Conservation (phyloP, 2,329 filamentous ascomycete genomes). For the Sporothrix luriei region DNA sequence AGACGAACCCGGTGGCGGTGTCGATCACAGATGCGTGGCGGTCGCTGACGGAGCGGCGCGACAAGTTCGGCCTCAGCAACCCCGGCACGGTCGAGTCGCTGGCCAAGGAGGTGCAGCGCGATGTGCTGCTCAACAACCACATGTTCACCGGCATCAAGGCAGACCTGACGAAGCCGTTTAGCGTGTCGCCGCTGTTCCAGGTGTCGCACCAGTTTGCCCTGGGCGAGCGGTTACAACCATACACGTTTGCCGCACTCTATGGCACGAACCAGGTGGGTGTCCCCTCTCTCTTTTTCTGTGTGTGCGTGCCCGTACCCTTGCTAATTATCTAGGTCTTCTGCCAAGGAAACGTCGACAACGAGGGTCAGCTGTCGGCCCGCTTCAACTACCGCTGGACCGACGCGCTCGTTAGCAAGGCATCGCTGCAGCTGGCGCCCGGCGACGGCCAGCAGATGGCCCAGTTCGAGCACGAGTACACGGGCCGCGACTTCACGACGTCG, state of each 20-base stretch:
- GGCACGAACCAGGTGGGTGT: slow-evolving; percentile 81
- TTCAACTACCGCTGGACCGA: slow-evolving; percentile 88
- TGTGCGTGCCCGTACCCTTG: too few relatives aligned
- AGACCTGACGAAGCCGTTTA: slow-evolving; percentile 95
- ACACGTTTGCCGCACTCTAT: slow-evolving; percentile 91
- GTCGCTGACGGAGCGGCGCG: slow-evolving; percentile 82
- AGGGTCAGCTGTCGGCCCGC: slow-evolving; percentile 80
- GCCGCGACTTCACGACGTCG: slow-evolving; percentile 88
- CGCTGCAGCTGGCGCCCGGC: slow-evolving; percentile 79
- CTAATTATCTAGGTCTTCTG: slow-evolving; percentile 71
- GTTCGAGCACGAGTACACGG: slow-evolving; percentile 93
- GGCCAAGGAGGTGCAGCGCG: slow-evolving; percentile 88
- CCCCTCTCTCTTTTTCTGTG: background rate
- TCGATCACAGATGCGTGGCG: slow-evolving; percentile 75
- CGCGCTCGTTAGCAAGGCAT: slow-evolving; percentile 80
- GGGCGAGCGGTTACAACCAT: slow-evolving; percentile 90
- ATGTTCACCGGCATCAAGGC: slow-evolving; percentile 96
- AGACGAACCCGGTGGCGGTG: slow-evolving; percentile 71
- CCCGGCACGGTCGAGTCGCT: slow-evolving; percentile 87
- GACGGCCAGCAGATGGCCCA: slow-evolving; percentile 83
- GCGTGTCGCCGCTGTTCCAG: slow-evolving; percentile 91
- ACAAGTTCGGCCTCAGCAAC: slow-evolving; percentile 84
- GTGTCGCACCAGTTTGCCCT: slow-evolving; percentile 96
- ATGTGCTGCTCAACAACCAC: slow-evolving; percentile 93
- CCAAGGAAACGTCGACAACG: slow-evolving; percentile 94